Conservation (phyloP, 2,329 filamentous ascomycete genomes). For the Xylariales sp. region DNA sequence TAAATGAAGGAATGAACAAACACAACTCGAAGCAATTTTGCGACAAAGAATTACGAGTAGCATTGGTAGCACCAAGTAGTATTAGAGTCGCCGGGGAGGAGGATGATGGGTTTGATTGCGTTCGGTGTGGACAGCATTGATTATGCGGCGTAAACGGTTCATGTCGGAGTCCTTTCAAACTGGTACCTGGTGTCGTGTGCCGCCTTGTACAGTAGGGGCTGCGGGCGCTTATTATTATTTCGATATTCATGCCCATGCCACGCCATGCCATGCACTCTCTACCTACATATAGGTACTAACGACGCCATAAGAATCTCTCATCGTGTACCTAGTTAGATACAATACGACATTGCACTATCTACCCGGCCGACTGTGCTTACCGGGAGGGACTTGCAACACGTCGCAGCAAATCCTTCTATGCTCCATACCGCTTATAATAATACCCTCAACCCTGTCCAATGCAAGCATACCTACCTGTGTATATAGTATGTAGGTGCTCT, state of each 20-base stretch:
- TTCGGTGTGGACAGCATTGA: no score
- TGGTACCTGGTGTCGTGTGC: no score
- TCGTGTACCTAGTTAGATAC: not conserved
- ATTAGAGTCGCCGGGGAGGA: no score
- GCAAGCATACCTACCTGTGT: not conserved
- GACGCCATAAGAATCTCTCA: no score
- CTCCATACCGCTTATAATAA: constrained; percentile 2
- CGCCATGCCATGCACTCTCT: not conserved
- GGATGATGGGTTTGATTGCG: no score
- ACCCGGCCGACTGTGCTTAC: not conserved
- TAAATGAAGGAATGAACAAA: not conserved
- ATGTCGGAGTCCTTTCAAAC: no score
- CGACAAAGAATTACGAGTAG: no score
- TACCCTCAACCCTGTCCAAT: not conserved
- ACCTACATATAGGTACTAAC: no score
- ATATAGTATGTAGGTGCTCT: no score
- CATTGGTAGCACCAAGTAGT: no score
- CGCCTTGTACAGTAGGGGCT: not conserved
- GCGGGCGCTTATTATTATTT: constrained; percentile 20
- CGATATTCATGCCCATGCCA: not conserved
- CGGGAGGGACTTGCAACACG: constrained; percentile 15
- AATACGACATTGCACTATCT: not conserved
- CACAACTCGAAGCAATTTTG: not conserved
- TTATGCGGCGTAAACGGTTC: no score
- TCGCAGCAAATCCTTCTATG: constrained; percentile 24